These are phyloP conservation scores for Taphrina pruni DNA, from an alignment of 1,139 yeast species.

Conservation along the genomic window DNA sequence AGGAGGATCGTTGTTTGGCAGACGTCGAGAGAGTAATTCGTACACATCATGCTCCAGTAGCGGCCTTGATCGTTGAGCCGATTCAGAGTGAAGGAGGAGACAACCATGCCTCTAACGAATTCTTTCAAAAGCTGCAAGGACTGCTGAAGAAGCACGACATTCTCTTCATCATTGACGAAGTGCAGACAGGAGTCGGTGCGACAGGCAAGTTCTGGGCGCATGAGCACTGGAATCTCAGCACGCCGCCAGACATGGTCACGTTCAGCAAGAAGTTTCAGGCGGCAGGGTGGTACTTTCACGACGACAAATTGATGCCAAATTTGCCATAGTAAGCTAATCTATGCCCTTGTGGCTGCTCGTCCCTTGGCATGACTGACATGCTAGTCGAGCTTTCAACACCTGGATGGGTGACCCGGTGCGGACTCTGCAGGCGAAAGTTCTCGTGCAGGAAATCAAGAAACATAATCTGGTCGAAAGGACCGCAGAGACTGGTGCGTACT, in stretches of 20 bases:
- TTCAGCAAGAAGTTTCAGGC: constrained; percentile 86
- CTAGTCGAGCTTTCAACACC: constrained; percentile 77
- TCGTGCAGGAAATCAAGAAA: constrained; percentile 66
- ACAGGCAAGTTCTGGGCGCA: constrained; percentile 88
- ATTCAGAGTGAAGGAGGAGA: constrained; percentile 89
- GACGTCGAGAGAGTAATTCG: constrained; percentile 63
- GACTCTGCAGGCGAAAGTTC: constrained; percentile 72
- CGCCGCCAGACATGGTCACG: constrained; percentile 81
- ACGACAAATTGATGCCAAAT: constrained; percentile 72
- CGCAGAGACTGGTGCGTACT: constrained; percentile 66
- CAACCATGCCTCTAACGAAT: constrained; percentile 75
- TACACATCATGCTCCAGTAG: constrained; percentile 66
- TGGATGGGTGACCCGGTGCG: constrained; percentile 92
- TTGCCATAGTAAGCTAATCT: constrained; percentile 56
- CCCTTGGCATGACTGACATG: not conserved
- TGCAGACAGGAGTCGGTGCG: constrained; percentile 87
- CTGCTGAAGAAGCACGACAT: constrained; percentile 71
- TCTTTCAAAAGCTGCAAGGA: constrained; percentile 79
- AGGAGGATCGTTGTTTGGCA: constrained; percentile 70
- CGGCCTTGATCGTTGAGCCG: constrained; percentile 78
- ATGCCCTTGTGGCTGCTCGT: too few relatives aligned
- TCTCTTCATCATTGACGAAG: constrained; percentile 78
- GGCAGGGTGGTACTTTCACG: constrained; percentile 80
- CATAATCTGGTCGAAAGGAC: constrained; percentile 65
- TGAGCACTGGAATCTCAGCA: constrained; percentile 73